Conservation (phyloP, 805 yeast genomes). For the Lipomyces japonicus region DNA sequence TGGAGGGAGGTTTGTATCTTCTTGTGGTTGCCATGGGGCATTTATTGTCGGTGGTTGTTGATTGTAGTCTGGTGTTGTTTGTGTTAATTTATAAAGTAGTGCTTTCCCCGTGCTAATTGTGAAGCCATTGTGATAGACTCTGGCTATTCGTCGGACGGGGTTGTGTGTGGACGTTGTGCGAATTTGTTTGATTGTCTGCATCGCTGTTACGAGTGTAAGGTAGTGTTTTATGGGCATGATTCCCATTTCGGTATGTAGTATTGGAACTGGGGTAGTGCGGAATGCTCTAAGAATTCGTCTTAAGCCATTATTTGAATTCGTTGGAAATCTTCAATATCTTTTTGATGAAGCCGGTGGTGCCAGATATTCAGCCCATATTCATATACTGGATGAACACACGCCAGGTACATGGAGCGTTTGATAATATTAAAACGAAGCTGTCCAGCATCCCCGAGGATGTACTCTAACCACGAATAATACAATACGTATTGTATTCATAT, state of each 20-base stretch:
- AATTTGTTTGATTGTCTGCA: too few relatives aligned
- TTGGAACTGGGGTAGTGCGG: neutral
- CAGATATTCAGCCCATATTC: neutral
- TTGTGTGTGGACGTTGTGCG: neutral
- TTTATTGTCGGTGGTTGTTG: neutral
- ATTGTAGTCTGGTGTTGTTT: too few relatives aligned
- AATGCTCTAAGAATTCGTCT: neutral
- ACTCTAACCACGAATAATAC: too few relatives aligned
- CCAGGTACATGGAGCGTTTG: neutral
- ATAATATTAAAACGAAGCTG: too few relatives aligned
- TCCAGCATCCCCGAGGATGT: too few relatives aligned
- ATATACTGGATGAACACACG: neutral
- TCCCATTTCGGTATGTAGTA: neutral
- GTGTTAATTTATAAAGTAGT: too few relatives aligned
- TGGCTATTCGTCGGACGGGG: neutral
- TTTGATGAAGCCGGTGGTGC: neutral
- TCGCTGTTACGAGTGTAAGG: too few relatives aligned
- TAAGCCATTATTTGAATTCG: too few relatives aligned
- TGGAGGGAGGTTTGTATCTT: neutral
- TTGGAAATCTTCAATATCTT: too few relatives aligned
- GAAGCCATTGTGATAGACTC: neutral
- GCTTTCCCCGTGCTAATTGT: too few relatives aligned
- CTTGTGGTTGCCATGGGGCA: neutral
- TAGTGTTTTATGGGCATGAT: too few relatives aligned
- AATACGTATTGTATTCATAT: too few relatives aligned